Conservation (phyloP, 1,284 basidiomycete species). For the Moniliophthora roreri region DNA sequence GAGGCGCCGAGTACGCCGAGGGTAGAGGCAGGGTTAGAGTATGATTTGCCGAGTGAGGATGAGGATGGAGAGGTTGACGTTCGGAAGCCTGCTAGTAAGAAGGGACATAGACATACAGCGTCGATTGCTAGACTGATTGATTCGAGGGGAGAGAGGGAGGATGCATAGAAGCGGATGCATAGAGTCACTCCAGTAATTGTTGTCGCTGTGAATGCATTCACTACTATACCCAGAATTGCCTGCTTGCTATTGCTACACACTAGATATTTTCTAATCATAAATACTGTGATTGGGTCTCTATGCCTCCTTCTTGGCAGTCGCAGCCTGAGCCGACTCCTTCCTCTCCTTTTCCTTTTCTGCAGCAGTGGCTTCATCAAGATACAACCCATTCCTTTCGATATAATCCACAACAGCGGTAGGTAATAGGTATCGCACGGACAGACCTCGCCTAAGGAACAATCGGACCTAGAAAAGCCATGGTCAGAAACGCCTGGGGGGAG, state of each 20-base stretch:
- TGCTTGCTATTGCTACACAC: too few relatives aligned
- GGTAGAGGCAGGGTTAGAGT: constrained; percentile 50
- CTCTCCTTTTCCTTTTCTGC: constrained; percentile 41
- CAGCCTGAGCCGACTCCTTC: constrained; percentile 3
- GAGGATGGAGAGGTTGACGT: constrained; percentile 9
- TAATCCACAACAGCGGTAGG: constrained; percentile 94
- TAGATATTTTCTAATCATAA: too few relatives aligned
- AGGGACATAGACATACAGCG: constrained; percentile 71
- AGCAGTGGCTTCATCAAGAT: constrained; percentile 58
- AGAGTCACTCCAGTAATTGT: too few relatives aligned
- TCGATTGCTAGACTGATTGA: constrained; percentile 79
- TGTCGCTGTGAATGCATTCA: too few relatives aligned
- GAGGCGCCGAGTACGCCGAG: constrained; percentile 46
- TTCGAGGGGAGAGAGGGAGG: neutral
- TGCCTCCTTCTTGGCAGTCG: constrained; percentile 10
- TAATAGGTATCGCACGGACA: constrained; percentile 92
- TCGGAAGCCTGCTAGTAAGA: constrained; percentile 40
- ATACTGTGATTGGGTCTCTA: too few relatives aligned
- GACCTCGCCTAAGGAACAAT: constrained; percentile 88
- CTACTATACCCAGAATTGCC: too few relatives aligned
- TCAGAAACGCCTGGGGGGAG: constrained; percentile 8
- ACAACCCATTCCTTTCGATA: constrained; percentile 82
- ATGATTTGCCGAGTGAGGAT: constrained; percentile 48
- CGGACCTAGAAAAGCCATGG: constrained; percentile 44
- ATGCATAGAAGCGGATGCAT: too few relatives aligned